Conservation (phyloP, 768 basidiomycete species). For the Macrolepiota fuliginosa region DNA sequence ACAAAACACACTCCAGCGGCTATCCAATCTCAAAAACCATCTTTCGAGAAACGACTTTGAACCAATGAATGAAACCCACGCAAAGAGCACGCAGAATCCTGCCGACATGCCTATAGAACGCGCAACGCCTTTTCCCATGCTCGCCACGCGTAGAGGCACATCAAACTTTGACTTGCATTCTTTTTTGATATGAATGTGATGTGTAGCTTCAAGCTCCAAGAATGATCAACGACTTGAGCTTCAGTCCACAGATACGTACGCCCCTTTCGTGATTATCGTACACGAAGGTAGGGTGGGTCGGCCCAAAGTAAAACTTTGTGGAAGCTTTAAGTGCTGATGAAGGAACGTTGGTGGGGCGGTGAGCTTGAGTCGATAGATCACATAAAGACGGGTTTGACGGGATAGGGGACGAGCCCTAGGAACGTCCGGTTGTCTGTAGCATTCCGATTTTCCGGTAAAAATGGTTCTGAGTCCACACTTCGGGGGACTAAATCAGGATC, state of each 20-base stretch:
- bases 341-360: neutral
- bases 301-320: neutral
- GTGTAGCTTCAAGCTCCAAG: neutral
- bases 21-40: no score
- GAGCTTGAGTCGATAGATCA: neutral
- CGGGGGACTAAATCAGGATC: no score
- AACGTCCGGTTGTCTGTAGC: neutral
- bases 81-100: neutral
- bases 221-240: neutral
- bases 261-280: neutral
- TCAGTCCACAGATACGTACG: neutral
- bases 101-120: neutral
- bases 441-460: no score
- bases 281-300: neutral
- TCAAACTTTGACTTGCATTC: neutral
- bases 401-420: neutral
- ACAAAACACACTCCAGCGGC: no score
- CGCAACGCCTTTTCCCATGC: neutral
- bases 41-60: no score
- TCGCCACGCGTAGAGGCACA: neutral
- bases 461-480: no score
- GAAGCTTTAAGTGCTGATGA: neutral
- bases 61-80: no score
- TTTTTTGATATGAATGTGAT: neutral
- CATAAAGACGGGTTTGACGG: neutral